Evolutionary conservation across 805 yeast genomes (phyloP), one percentile per base, ranked within the genome.

Genomic region (Torulaspora indica): DNA sequence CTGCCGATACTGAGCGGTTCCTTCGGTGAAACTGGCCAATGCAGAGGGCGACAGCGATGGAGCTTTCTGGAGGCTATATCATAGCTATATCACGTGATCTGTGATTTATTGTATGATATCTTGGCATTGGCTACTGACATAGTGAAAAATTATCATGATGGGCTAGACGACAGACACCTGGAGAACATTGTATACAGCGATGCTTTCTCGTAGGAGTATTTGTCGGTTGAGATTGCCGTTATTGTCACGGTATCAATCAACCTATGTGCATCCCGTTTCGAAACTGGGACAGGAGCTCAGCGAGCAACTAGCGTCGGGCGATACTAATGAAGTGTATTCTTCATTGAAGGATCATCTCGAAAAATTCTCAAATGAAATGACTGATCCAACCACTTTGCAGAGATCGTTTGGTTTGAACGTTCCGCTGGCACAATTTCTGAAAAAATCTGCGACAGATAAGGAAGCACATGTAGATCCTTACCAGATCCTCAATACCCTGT

Each of bases 401-500:
- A 51, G 52, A 40, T 50, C 60, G 3, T 49, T 46, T 37, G 57
- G 52, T 27, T 49, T 56, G 22, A 56, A 49, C 35, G 46, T 45
- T 14, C 56, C 54, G 4, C 43, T 56, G 14, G 29, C 29, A 6
- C 46, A 38, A 20, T 42, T 56, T 23, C 36, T 56, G 38, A 42
- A 45, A 18, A 48, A 50, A 32, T 43, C 60, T 23, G 38, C 49
- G 7, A 34, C 32, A 3, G 51, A 48, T 9, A 28, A 35, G 5
- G 46, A 50, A 2, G 45, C 56, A 3, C 42, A 42, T 6, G 37
- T 54, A 22, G 55, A 55, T 23, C 64, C 66, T 3, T 60, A 48
- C 41, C 60, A 55, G 45, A 51, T 63, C n/a, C 45, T 63, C 18
- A 48, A 49, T 27, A 49, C 54, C 4, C 33, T 58, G 32, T 54